These are phyloP conservation scores for Fusarium sp. DNA, from an alignment of 2,329 filamentous ascomycete species.

Conservation along the genomic window DNA sequence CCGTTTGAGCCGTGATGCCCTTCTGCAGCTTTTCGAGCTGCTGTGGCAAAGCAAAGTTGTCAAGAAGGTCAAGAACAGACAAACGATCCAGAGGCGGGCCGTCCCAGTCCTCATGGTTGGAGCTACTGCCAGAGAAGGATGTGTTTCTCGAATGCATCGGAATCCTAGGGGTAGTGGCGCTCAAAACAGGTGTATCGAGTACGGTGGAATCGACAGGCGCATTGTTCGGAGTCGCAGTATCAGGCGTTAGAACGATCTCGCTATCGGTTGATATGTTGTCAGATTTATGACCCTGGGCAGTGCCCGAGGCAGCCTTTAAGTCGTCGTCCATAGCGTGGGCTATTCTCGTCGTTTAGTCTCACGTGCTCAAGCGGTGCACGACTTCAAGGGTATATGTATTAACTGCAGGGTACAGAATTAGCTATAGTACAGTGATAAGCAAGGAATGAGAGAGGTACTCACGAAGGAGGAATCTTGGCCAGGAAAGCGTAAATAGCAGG, in stretches of 20 bases:
- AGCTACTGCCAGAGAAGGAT: constrained; percentile 86
- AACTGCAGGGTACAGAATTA: not conserved
- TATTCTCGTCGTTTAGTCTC: constrained; percentile 2
- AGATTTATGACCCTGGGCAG: constrained; percentile 38
- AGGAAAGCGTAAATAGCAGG: not conserved
- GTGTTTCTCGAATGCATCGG: constrained; percentile 77
- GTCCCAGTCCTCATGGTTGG: constrained; percentile 91
- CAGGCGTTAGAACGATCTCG: constrained; percentile 58
- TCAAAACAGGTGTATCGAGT: constrained; percentile 65
- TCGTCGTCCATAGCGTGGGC: constrained; percentile 47
- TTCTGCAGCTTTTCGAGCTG: constrained; percentile 91
- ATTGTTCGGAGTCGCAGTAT: constrained; percentile 57
- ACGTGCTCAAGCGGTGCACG: constrained; percentile 1
- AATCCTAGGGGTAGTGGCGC: constrained; percentile 61
- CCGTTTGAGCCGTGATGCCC: constrained; percentile 82
- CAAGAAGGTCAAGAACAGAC: constrained; percentile 91
- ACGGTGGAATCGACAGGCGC: constrained; percentile 59
- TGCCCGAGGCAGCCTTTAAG: constrained; percentile 29
- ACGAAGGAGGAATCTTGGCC: constrained; percentile 4
- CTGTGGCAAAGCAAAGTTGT: constrained; percentile 91
- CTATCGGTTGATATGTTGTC: constrained; percentile 49
- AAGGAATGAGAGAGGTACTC: constrained; percentile 7
- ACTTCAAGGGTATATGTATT: not conserved
- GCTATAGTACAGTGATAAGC: not conserved
- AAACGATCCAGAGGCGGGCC: constrained; percentile 88